Percentiles rank a stretch among this genome's conserved stretches.
Conservation (phyloP, 192 early-diverging fungal genomes). For the Backusella tarrabulga region DNA sequence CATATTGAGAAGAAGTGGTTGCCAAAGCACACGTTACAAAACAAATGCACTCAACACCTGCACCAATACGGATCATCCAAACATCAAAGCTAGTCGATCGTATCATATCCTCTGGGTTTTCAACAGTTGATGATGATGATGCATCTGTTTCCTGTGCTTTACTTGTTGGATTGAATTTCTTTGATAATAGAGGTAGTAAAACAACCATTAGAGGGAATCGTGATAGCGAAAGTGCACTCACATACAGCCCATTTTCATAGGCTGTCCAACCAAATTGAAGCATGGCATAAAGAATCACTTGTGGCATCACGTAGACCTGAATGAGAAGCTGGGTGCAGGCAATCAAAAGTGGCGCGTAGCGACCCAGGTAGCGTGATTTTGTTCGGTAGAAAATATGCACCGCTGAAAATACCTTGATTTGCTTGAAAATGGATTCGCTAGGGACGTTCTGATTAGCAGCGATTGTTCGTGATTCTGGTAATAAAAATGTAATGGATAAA, state of each 20-base stretch:
- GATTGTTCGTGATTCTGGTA: neutral
- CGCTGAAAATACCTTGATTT: conserved; percentile 22
- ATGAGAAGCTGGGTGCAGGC: conserved; percentile 13
- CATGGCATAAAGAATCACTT: conserved; percentile 41
- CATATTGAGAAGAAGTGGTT: conserved; percentile 10
- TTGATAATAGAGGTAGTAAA: conserved; percentile 33
- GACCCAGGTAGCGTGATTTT: neutral
- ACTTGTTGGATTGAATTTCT: conserved; percentile 14
- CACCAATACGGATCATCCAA: conserved; percentile 47
- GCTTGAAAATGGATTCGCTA: neutral
- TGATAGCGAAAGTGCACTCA: conserved; percentile 20
- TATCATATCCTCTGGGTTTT: neutral
- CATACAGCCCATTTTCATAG: conserved; percentile 39
- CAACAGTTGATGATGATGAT: neutral
- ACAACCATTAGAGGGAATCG: conserved; percentile 34
- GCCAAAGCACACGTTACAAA: conserved; percentile 36
- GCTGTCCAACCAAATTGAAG: conserved; percentile 44
- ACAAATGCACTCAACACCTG: conserved; percentile 28
- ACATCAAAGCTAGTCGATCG: conserved; percentile 37
- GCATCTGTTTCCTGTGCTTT: neutral
- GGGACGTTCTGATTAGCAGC: neutral
- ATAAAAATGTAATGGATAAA: neutral
- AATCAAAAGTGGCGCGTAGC: conserved; percentile 5
- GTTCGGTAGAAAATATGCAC: conserved; percentile 22
- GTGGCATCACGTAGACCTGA: conserved; percentile 14